Evolutionary conservation across 768 basidiomycete species (phyloP).

Genomic region (Mycena alexandri): DNA sequence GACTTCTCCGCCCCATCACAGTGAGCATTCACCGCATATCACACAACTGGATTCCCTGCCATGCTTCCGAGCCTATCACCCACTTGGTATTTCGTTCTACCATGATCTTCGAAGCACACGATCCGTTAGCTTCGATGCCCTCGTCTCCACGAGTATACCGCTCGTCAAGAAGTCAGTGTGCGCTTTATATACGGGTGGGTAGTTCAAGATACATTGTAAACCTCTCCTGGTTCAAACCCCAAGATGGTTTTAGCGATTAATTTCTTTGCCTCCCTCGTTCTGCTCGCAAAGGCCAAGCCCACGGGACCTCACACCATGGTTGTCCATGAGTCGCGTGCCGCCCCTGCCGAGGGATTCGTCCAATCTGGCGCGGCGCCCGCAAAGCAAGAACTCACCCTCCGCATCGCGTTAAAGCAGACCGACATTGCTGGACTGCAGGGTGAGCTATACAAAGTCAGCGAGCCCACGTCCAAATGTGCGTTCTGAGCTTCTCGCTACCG

Average conservation of each 20-base stretch:
- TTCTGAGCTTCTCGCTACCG: slow-evolving; percentile 4
- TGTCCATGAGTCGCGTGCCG: slow-evolving; percentile 19
- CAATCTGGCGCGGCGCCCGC: slow-evolving; percentile 12
- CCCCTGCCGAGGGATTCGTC: slow-evolving; percentile 18
- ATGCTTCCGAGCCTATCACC: slow-evolving; percentile 21
- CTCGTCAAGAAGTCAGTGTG: slow-evolving; percentile 5
- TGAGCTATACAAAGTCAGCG: slow-evolving; percentile 25
- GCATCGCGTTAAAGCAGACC: slow-evolving; percentile 23
- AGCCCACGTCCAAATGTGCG: slow-evolving; percentile 14
- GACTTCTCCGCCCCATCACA: slow-evolving; percentile 13
- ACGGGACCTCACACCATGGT: slow-evolving; percentile 15
- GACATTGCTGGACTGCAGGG: slow-evolving; percentile 26
- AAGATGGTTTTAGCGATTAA: slow-evolving; percentile 17
- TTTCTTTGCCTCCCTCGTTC: slow-evolving; percentile 21
- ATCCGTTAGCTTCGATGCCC: slow-evolving; percentile 17
- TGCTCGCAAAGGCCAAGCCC: slow-evolving; percentile 20
- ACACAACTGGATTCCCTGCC: slow-evolving; percentile 14
- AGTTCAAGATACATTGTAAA: slow-evolving; percentile 7
- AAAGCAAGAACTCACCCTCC: slow-evolving; percentile 19
- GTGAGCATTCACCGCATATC: slow-evolving; percentile 14
- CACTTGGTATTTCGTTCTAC: slow-evolving; percentile 9
- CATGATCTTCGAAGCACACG: slow-evolving; percentile 16
- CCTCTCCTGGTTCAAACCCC: slow-evolving; percentile 15
- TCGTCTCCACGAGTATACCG: slow-evolving; percentile 21
- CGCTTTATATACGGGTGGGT: slow-evolving; percentile 16